Evolutionary conservation across 2,329 filamentous ascomycete species (phyloP), one percentile per base, ranked within the genome.

Genomic region (Aspergillus floridensis): DNA sequence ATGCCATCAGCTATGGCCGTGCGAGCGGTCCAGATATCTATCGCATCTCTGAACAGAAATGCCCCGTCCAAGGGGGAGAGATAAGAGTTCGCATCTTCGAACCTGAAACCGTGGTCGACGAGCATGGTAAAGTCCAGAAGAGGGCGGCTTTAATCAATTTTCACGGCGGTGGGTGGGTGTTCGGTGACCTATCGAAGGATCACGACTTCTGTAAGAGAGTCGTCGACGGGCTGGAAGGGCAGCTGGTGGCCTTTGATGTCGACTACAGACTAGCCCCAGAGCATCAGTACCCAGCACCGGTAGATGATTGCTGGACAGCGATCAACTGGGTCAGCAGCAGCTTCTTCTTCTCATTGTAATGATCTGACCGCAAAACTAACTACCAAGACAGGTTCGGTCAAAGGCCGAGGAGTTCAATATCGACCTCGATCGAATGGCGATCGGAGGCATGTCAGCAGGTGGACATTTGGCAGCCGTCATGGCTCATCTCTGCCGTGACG

Each of bases 241-340:
- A 73, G 16, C 61, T 75, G 47, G 77, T 80, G 16, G 76, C 68
- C 1, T 77, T 80, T 62, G 78, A 80, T 61, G 74, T 80, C 24
- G 77, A 79, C 59, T 80, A 80, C 58, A 72, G 76, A 31, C 67
- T 78, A 41, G 73, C 76, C 2, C 76, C 76, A 6, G 76, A 79
- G 61, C 57, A 75, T 61, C 70, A 63, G 21, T 77, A 72, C 60
- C 76, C 77, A 0, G 71, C 73, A 35, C 69, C 74, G 0, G 65
- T 77, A 19, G 69, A 78, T 11, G 76, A 79, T 64, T 74, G 75
- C 60, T 78, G 74, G 74, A 50, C 66, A 1, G 76, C 75, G 8
- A 73, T 78, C 47, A 72, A 76, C 35, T 78, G 75, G 76, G 73
- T 76, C 58, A 53, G 67, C 26, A 29, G 26, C 26, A 10, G 7